Percentiles rank a stretch among this genome's conserved stretches.
These are phyloP conservation scores for Trypanosoma mega DNA, from an alignment of 208 protist species.

Conservation along the genomic window DNA sequence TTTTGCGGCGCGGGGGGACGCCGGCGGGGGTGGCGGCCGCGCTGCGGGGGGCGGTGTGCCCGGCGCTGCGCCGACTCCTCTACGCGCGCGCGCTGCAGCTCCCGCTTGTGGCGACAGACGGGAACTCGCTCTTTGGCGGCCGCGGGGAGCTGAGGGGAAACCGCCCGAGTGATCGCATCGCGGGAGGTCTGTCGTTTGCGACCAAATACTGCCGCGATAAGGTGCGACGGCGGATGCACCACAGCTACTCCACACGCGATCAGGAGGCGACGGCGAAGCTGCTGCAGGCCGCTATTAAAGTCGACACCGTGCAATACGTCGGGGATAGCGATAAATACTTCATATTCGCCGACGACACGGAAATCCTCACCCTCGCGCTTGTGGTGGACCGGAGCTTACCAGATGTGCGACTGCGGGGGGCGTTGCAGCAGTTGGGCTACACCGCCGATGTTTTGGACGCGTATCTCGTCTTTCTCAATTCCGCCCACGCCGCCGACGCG, in stretches of 20 bases:
- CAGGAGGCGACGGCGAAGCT: slow-evolving; percentile 43
- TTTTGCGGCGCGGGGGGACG: slow-evolving; percentile 50
- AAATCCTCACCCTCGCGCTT: slow-evolving; percentile 52
- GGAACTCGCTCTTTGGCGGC: slow-evolving; percentile 45
- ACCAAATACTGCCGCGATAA: slow-evolving; percentile 57
- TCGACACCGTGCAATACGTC: slow-evolving; percentile 51
- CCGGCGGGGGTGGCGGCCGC: slow-evolving; percentile 35
- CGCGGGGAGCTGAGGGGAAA: slow-evolving; percentile 35
- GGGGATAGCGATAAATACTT: slow-evolving; percentile 89
- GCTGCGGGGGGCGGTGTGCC: slow-evolving; percentile 59
- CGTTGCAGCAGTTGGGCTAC: slow-evolving; percentile 63
- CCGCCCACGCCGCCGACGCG: too few species aligned
- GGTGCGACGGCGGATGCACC: slow-evolving; percentile 53
- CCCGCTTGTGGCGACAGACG: slow-evolving; percentile 58
- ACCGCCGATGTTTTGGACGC: slow-evolving; percentile 38
- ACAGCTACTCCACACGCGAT: slow-evolving; percentile 51
- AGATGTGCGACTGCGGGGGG: slow-evolving; percentile 42
- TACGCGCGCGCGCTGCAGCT: slow-evolving; percentile 81
- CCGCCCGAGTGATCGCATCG: slow-evolving; percentile 34
- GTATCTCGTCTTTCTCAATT: slow-evolving; percentile 55
- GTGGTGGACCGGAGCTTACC: slow-evolving; percentile 65
- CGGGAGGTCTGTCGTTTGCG: slow-evolving; percentile 48
- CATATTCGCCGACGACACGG: slow-evolving; percentile 73
- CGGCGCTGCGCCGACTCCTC: slow-evolving; percentile 69
- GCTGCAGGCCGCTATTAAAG: slow-evolving; percentile 52